Evolutionary conservation across 768 basidiomycete genomes (phyloP), one percentile per base, ranked within the genome.

Genomic region (Suillus discolor): DNA sequence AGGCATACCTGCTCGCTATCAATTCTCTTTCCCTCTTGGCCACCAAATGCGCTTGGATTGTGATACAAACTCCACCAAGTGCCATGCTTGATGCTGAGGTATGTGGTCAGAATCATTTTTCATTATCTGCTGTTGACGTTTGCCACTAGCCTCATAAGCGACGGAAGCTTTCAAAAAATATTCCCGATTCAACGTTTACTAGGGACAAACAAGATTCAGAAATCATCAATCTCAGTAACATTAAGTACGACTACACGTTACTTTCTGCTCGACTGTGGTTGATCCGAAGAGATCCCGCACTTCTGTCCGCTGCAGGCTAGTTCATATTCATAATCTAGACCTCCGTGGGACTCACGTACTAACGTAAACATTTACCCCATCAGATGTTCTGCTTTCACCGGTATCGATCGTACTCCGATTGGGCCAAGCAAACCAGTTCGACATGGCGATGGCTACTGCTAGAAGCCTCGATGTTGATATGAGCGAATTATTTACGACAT

Each of bases 1-100:
- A 96, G 71, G 92, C 94, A 16, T 91, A 93, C 71, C 84, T 90
- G 59, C 88, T 96, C 49, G 91, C 95, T 34, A 91, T 96, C 74
- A 97, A 97, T 73, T 89, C 94, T 5, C 81, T 99, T 55, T 87
- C 91, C 23, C 82, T 99, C 67, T 85, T 95, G 45, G 92, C 95
- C 71, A 81, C 83, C 68, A 89, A 89, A 72, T 88, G 88, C 68
- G 90, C 93, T 15, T 99, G 95, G 94, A 81, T 97, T 34, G 80
- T 91, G 34, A 79, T 95, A 63, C 90, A 86, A 60, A 77, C 81
- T 12, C 73, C 87, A 41, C 73, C 83, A 62, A 83, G 87, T 64
- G 73, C 78, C 53, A 75, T 79, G 62, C 72, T 78, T 55, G 83
- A 80, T 70, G 85, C 75, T 59, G 88, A 81, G 74, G 87, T 80